These are phyloP conservation scores for Excoecaria agallocha DNA, from an alignment of 345 rosid genomes.

Conservation along the genomic window DNA sequence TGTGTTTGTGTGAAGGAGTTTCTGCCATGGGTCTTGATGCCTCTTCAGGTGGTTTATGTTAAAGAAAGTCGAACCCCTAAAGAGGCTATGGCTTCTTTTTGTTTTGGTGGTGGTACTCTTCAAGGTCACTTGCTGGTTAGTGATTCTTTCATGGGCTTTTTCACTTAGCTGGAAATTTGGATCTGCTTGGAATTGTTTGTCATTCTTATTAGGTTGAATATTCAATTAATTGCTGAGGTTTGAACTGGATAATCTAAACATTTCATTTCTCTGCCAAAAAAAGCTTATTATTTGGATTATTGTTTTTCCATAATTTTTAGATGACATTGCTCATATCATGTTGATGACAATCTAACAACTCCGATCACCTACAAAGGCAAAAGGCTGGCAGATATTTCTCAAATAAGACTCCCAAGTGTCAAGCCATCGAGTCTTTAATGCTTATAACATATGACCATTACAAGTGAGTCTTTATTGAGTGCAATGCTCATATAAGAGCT, in stretches of 20 bases:
- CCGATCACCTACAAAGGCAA: too few relatives aligned
- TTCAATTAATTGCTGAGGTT: slow-evolving; percentile 1
- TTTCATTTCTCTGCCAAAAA: too few relatives aligned
- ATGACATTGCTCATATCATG: too few relatives aligned
- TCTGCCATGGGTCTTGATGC: slow-evolving; percentile 87
- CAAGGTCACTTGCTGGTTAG: slow-evolving; percentile 78
- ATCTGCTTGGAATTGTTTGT: not conserved
- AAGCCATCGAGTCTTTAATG: too few relatives aligned
- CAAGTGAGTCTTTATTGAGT: too few relatives aligned
- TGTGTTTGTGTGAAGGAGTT: slow-evolving; percentile 75
- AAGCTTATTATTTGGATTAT: too few relatives aligned
- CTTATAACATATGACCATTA: too few relatives aligned
- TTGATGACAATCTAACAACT: too few relatives aligned
- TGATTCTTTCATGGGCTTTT: slow-evolving; percentile 6
- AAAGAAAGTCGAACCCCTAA: slow-evolving; percentile 50
- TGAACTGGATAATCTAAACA: not conserved
- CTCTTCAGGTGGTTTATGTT: slow-evolving; percentile 77
- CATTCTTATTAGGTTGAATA: not conserved
- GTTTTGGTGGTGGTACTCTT: slow-evolving; percentile 81
- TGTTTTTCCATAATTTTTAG: too few relatives aligned
- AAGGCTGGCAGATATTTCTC: too few relatives aligned
- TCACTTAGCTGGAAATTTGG: not conserved
- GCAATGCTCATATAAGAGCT: too few relatives aligned
- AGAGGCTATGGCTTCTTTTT: slow-evolving; percentile 44
- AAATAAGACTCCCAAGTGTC: too few relatives aligned